A percentile compares a stretch with the other conserved stretches of the same genome.
Evolutionary conservation across 306 rosid species (phyloP).

Genomic region (Prunus salicina): DNA sequence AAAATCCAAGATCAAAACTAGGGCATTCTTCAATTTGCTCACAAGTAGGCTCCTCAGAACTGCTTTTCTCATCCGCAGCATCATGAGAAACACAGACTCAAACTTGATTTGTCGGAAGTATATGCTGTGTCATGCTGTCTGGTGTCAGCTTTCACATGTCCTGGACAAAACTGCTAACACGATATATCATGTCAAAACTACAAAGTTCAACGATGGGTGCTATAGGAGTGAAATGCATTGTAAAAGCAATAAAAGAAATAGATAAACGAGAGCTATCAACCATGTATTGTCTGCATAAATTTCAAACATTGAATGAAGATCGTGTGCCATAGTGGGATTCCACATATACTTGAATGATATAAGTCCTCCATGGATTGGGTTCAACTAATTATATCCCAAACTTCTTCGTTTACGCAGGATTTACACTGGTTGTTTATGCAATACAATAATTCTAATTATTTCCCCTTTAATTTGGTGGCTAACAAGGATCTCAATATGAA

Average conservation of each 20-base stretch:
- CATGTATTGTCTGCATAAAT: not conserved
- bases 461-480: not conserved
- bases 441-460: not conserved
- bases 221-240: constrained; percentile 6
- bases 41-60: constrained; percentile 30
- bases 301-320: not conserved
- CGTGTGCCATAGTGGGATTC: not conserved
- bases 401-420: no score
- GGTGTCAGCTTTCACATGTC: constrained; percentile 33
- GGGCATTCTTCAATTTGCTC: constrained; percentile 38
- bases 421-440: not conserved
- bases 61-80: constrained; percentile 26
- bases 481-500: not conserved
- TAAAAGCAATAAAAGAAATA: not conserved
- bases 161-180: constrained; percentile 33
- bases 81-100: constrained; percentile 23
- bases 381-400: not conserved
- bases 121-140: constrained; percentile 23
- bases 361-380: not conserved
- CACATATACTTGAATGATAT: no score
- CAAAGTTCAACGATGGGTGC: not conserved
- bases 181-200: not conserved
- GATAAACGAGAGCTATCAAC: not conserved
- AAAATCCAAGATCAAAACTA: constrained; percentile 81
- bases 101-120: constrained; percentile 22